Evolutionary conservation across 345 rosid genomes (phyloP), one percentile per base, ranked within the genome.

Genomic region (Streptanthus diversifolius): DNA sequence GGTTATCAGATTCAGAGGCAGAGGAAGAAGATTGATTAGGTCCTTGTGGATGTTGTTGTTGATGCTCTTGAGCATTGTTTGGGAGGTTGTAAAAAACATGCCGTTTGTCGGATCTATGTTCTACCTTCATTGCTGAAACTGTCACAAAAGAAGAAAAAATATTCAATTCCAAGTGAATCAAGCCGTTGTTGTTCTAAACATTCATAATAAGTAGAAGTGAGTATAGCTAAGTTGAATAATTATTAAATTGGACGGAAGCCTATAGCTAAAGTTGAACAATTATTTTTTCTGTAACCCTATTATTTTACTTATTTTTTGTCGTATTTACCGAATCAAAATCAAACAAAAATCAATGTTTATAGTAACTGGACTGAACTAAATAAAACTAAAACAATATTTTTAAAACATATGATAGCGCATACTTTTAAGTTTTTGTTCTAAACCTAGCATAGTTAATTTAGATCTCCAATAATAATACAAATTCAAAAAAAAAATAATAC

Each of bases 31-130:
- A 62, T 67, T 85, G 83, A 29, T 69, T 69, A 44, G 44, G 66
- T 29, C 65, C 79, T 55, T 83, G 82, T 70, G 84, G 82, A 69
- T 82, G 81, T 15, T 81, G 82, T 53, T 83, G 83, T 19, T 82
- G 83, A 11, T 80, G 87, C 19, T 81, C 81, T 25, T 78, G 86
- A 55, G n/a, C 83, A 35, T 81, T 80, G 76, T 85, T 86, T n/a
- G 97, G 97, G 68, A 91, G 96, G 66, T 95, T 85, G 77, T 87
- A 88, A 82, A 91, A 91, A 7, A 89, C 84, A 68, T 80, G 96
- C 53, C 96, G 67, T 22, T 43, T 77, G 22, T 64, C 67, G 5
- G 76, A 71, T 64, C 80, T 56, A 24, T 71, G 76, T 49, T 64
- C 80, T 39, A 9, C 63, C 49, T 63, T 77, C 80, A 77, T 64